These are phyloP conservation scores for Pseudoturritis turrita DNA, from an alignment of 345 rosid genomes.

Conservation along the genomic window DNA sequence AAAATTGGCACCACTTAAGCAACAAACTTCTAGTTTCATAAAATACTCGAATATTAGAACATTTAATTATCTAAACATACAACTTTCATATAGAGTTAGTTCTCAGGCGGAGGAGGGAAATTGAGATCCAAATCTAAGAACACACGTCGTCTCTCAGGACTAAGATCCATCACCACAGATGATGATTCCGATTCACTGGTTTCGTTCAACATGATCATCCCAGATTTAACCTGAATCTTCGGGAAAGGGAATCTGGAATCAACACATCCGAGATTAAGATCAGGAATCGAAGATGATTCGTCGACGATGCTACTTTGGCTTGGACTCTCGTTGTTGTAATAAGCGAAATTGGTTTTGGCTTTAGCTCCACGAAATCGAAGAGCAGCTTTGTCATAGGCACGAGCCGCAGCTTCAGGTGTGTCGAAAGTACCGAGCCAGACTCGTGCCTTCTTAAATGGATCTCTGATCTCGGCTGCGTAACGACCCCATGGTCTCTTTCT, in stretches of 20 bases:
- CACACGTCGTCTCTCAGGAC: conserved; percentile 8
- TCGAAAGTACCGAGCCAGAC: conserved; percentile 93
- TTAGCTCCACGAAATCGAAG: conserved; percentile 72
- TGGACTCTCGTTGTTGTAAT: conserved; percentile 35
- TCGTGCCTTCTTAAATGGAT: conserved; percentile 64
- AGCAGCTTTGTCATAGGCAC: conserved; percentile 69
- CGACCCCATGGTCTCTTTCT: conserved; percentile 91
- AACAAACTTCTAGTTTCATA: not conserved
- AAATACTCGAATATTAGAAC: not conserved
- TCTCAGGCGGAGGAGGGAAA: conserved; percentile 47
- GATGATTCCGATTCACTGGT: conserved; percentile 63
- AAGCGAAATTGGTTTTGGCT: conserved; percentile 71
- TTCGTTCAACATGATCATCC: conserved; percentile 10
- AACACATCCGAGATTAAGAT: conserved; percentile 38
- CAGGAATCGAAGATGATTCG: conserved; percentile 37
- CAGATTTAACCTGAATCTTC: conserved; percentile 8
- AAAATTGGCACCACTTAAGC: not conserved
- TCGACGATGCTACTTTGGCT: conserved; percentile 68
- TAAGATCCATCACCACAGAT: conserved; percentile 35
- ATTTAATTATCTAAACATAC: not conserved
- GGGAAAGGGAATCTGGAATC: conserved; percentile 30
- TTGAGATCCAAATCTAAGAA: conserved; percentile 68
- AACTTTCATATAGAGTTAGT: not conserved
- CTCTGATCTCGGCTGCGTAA: conserved; percentile 85
- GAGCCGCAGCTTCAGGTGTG: conserved; percentile 72